Evolutionary conservation across 2,329 filamentous ascomycete species (phyloP), one percentile per base, ranked within the genome.

Genomic region (Alternaria metachromatica): DNA sequence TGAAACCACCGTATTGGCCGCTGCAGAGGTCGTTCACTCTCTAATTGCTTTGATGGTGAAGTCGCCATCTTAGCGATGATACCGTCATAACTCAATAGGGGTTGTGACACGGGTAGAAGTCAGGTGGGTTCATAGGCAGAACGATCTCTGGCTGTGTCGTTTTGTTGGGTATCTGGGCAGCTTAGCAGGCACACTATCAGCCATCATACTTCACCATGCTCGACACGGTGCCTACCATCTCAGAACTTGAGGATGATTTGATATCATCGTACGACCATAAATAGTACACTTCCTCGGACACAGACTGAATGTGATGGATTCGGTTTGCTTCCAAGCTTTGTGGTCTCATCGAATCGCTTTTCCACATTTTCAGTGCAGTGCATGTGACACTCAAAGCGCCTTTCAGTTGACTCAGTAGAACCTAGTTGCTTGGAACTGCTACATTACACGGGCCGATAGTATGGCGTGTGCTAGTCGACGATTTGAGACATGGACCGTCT

Each of bases 1-100:
- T 0, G 87, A 89, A 75, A 82, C 85, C 18, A 89, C 87, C 0
- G 84, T 82, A 2, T 75, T 87, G 26, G 85, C 85, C 13, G 86
- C 85, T n/a, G 84, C 85, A 5, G 85, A 87, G 67, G 82, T 87
- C 7, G 85, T 83, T 0, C 80, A 84, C 54, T 86, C 84, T 8
- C 68, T 87, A 46, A 76, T 87, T 23, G 76, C 76, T 4, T 64
- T 87, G 30, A 86, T 85, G 80, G 83, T 84, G 5, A 78, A 82
- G 13, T 77, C 71, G 41, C 80, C 81, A 20, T 78, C 82, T 49
- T 64, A 75, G 25, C 18, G 21, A 49, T 13, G n/a, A 13, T 23
- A 45, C 8, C 4, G 13, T 46, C 25, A 9, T 37, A 18, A 21
- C 18, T 26, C 10, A 15, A 23, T 9, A 25, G 20, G 23, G 18